Conservation (phyloP, 2,329 filamentous ascomycete species). For the Fusarium clavum region DNA sequence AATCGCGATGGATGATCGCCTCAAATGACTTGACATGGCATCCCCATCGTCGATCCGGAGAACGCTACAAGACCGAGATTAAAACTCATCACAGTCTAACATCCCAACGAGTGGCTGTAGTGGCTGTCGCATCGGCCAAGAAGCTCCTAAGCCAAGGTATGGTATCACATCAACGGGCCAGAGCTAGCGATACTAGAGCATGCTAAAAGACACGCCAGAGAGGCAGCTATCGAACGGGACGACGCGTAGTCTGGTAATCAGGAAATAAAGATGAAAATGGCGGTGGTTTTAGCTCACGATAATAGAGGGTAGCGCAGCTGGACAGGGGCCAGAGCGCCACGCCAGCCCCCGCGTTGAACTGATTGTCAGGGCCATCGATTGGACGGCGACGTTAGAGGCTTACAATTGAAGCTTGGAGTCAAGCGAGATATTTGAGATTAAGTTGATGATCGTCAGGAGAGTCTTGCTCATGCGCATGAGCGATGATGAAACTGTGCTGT, state of each 20-base stretch:
- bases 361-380: constrained; percentile 13
- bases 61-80: constrained; percentile 7
- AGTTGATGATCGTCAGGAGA: constrained; percentile 37
- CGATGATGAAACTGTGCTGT: constrained; percentile 1
- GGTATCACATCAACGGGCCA: constrained; percentile 8
- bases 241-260: constrained; percentile 23
- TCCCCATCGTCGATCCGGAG: constrained; percentile 31
- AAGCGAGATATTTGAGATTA: constrained; percentile 23
- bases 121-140: constrained; percentile 7
- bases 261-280: constrained; percentile 19
- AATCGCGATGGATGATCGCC: constrained; percentile 9
- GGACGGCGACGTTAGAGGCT: constrained; percentile 3
- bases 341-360: constrained; percentile 7
- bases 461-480: neutral
- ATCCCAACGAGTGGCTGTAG: constrained; percentile 10
- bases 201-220: constrained; percentile 17
- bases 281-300: constrained; percentile 15
- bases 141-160: constrained; percentile 4
- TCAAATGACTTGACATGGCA: constrained; percentile 5
- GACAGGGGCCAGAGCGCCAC: constrained; percentile 33
- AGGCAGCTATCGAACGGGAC: constrained; percentile 34
- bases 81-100: constrained; percentile 7
- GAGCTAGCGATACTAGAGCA: constrained; percentile 7
- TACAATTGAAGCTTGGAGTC: constrained; percentile 14
- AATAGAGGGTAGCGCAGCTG: constrained; percentile 29